A percentile compares a stretch with the other conserved stretches of the same genome.
These are phyloP conservation scores for Xylaria cubensis DNA, from an alignment of 495 filamentous ascomycete species.

Conservation along the genomic window DNA sequence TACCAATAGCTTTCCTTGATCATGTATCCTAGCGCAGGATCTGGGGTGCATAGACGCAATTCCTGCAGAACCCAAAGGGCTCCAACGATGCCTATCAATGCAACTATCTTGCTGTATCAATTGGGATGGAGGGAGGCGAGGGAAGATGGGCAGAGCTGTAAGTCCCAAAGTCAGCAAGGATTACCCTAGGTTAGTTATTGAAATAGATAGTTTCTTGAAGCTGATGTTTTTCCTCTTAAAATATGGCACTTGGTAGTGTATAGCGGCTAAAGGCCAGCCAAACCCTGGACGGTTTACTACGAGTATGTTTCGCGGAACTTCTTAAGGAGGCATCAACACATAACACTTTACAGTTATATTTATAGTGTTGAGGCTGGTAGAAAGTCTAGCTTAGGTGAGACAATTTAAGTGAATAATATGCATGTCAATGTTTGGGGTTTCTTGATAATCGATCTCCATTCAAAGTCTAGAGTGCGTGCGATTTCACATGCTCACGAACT, in stretches of 20 bases:
- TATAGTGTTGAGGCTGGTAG: background rate
- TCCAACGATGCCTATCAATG: background rate
- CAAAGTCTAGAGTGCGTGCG: background rate
- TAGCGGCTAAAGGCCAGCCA: no score
- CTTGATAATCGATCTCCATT: background rate
- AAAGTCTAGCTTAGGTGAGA: background rate
- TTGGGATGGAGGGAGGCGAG: background rate
- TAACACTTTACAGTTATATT: background rate
- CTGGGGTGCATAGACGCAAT: conserved; percentile 3
- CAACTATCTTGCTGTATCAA: background rate
- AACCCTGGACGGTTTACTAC: no score
- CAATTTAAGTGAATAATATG: background rate
- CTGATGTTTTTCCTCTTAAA: background rate
- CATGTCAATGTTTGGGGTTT: background rate
- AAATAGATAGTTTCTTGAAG: background rate
- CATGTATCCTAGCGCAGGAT: background rate
- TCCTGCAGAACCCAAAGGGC: background rate
- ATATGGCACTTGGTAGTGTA: background rate
- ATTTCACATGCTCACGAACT: conserved; percentile 3
- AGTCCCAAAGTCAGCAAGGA: background rate
- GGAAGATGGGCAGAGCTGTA: background rate
- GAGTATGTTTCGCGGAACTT: background rate
- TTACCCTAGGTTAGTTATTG: background rate
- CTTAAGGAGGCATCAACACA: background rate
- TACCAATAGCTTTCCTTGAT: background rate